Evolutionary conservation across 345 rosid genomes (phyloP).

Genomic region (Boechera divaricarpa): DNA sequence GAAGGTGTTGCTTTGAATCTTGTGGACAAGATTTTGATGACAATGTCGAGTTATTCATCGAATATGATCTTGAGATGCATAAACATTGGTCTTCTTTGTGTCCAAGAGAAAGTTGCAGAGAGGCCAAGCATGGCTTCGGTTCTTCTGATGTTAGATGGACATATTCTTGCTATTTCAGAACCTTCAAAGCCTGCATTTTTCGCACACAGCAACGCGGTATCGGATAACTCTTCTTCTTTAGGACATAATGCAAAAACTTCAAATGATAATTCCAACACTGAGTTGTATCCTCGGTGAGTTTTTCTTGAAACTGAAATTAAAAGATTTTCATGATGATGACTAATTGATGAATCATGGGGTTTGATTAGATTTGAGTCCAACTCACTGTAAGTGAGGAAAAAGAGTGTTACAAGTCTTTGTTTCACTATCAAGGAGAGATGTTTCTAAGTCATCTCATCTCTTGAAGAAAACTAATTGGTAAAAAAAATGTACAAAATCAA

Average conservation of each 20-base stretch:
- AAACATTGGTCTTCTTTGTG: conserved; percentile 70
- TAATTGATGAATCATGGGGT: conserved; percentile 18
- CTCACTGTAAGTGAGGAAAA: conserved; percentile 45
- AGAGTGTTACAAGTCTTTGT: conserved; percentile 44
- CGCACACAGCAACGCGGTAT: conserved; percentile 10
- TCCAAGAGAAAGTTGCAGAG: conserved; percentile 58
- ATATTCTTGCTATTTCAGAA: conserved; percentile 42
- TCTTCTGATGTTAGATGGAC: conserved; percentile 53
- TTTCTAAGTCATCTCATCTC: conserved; percentile 40
- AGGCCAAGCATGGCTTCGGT: conserved; percentile 63
- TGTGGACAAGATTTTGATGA: conserved; percentile 47
- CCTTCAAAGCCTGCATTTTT: conserved; percentile 60
- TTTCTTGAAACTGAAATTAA: conserved; percentile 7
- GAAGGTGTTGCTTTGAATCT: conserved; percentile 50
- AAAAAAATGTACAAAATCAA: conserved; percentile 35
- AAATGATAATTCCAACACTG: conserved; percentile 39
- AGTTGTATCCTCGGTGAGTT: conserved; percentile 37
- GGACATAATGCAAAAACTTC: conserved; percentile 37
- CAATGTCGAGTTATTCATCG: conserved; percentile 39
- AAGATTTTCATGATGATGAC: conserved; percentile 15
- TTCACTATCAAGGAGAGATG: conserved; percentile 47
- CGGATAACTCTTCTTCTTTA: conserved; percentile 37
- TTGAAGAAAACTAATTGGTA: conserved; percentile 32
- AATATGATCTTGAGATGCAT: conserved; percentile 58
- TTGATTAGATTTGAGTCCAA: conserved; percentile 34